Percentiles rank a stretch among this genome's conserved stretches.
These are phyloP conservation scores for Chytriomyces hyalinus DNA, from an alignment of 192 early-diverging fungal species.

Conservation along the genomic window DNA sequence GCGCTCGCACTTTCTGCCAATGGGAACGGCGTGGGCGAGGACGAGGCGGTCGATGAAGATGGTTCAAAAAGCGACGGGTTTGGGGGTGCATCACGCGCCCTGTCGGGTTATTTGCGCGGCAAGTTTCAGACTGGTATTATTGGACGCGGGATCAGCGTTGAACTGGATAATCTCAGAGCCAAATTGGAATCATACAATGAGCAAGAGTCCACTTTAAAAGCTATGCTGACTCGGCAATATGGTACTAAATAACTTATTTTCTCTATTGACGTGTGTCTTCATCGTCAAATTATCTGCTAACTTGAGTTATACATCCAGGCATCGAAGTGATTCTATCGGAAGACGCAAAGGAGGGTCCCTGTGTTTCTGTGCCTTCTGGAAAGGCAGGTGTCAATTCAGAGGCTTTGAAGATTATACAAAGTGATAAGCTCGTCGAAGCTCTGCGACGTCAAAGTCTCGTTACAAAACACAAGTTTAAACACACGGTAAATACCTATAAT, in stretches of 20 bases:
- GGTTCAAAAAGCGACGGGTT: neutral
- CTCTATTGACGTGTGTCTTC: neutral
- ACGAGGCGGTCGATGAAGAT: neutral
- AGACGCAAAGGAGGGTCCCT: conserved; percentile 32
- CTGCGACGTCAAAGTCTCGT: conserved; percentile 20
- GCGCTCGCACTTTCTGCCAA: neutral
- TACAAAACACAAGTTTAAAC: conserved; percentile 28
- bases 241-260: neutral
- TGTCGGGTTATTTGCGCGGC: neutral
- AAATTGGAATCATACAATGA: neutral
- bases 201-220: neutral
- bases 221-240: conserved; percentile 15
- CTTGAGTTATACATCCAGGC: neutral
- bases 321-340: conserved; percentile 5
- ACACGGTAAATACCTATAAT: conserved; percentile 6
- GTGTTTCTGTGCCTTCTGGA: neutral
- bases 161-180: conserved; percentile 6
- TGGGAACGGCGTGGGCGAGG: neutral
- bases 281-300: neutral
- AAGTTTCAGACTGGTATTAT: conserved; percentile 17
- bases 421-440: conserved; percentile 12
- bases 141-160: neutral
- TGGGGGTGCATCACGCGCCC: neutral
- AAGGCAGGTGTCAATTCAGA: neutral
- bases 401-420: conserved; percentile 5